Percentiles rank a stretch among this genome's conserved stretches.
phyloP scores from a whole-genome alignment of 768 basidiomycete species.

The Suillus spraguei region DNA sequence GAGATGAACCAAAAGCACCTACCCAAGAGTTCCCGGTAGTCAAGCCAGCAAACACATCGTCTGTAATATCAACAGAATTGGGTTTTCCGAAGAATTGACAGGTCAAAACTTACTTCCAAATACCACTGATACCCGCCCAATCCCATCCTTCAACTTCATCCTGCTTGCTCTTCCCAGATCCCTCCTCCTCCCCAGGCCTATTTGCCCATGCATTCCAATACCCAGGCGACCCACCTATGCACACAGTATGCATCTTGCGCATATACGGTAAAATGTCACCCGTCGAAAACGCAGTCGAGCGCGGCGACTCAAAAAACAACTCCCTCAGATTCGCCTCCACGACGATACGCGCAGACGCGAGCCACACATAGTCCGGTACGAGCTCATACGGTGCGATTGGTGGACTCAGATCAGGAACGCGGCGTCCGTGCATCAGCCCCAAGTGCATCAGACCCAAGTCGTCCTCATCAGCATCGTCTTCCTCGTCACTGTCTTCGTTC shows the following conservation, averaged over 20 bases:
- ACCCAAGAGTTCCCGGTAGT: slow-evolving; percentile 57
- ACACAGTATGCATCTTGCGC: slow-evolving; percentile 36
- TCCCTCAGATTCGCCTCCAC: slow-evolving; percentile 55
- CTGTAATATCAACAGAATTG: slow-evolving; percentile 28
- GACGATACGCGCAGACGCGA: slow-evolving; percentile 51
- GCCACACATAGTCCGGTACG: slow-evolving; percentile 53
- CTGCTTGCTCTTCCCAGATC: neutral
- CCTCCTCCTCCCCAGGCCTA: slow-evolving; percentile 5
- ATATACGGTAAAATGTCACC: slow-evolving; percentile 32
- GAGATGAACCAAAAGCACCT: slow-evolving; percentile 23
- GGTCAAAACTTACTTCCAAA: slow-evolving; percentile 48
- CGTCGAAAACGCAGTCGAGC: neutral
- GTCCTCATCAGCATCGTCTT: slow-evolving; percentile 15
- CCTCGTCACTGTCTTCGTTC: slow-evolving; percentile 25
- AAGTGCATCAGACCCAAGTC: slow-evolving; percentile 9
- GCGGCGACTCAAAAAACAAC: slow-evolving; percentile 21
- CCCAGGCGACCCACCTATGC: slow-evolving; percentile 44
- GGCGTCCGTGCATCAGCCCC: slow-evolving; percentile 12
- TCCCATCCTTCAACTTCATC: slow-evolving; percentile 49
- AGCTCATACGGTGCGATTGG: slow-evolving; percentile 30
- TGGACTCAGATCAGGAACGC: slow-evolving; percentile 20
- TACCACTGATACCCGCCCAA: slow-evolving; percentile 58
- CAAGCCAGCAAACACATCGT: slow-evolving; percentile 61
- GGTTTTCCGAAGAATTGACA: neutral
- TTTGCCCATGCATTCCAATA: slow-evolving; percentile 39